Evolutionary conservation across 2,329 filamentous ascomycete species (phyloP).

Genomic region (Tolypocladium endophyticum): DNA sequence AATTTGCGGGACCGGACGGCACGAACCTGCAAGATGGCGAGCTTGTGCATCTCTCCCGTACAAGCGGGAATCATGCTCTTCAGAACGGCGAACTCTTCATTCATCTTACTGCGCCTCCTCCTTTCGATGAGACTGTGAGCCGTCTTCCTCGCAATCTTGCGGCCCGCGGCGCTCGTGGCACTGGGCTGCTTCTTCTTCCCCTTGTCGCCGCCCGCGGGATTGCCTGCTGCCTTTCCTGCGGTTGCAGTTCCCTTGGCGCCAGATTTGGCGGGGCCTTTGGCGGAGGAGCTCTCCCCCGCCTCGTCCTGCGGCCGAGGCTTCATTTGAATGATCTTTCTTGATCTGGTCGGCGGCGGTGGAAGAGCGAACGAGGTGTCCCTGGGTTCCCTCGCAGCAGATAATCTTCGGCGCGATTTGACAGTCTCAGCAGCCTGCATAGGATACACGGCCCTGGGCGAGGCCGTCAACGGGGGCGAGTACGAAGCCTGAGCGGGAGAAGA

Average conservation of each 20-base stretch:
- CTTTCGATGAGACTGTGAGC: constrained; percentile 93
- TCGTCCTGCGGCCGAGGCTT: constrained; percentile 51
- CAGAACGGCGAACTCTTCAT: constrained; percentile 88
- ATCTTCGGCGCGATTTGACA: constrained; percentile 42
- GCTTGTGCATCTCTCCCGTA: constrained; percentile 95
- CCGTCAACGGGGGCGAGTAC: constrained; percentile 5
- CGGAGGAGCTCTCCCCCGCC: constrained; percentile 12
- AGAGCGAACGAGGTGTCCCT: constrained; percentile 63
- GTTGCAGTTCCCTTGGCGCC: constrained; percentile 10
- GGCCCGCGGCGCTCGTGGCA: constrained; percentile 71
- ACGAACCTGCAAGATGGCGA: constrained; percentile 82
- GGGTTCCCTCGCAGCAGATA: constrained; percentile 31
- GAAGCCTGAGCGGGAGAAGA: constrained; percentile 13
- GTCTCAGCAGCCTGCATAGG: constrained; percentile 39
- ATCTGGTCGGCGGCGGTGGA: constrained; percentile 82
- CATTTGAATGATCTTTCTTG: constrained; percentile 97
- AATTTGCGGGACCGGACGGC: too few relatives aligned
- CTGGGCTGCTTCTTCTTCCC: constrained; percentile 69
- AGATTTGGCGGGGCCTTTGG: constrained; percentile 13
- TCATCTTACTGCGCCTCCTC: constrained; percentile 89
- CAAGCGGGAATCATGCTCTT: constrained; percentile 96
- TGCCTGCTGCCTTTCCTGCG: constrained; percentile 8
- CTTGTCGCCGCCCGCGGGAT: constrained; percentile 11
- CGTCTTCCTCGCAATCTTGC: constrained; percentile 91
- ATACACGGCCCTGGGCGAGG: constrained; percentile 21